Conservation (phyloP, 1,284 basidiomycete genomes). For the Trametes versicolor region DNA sequence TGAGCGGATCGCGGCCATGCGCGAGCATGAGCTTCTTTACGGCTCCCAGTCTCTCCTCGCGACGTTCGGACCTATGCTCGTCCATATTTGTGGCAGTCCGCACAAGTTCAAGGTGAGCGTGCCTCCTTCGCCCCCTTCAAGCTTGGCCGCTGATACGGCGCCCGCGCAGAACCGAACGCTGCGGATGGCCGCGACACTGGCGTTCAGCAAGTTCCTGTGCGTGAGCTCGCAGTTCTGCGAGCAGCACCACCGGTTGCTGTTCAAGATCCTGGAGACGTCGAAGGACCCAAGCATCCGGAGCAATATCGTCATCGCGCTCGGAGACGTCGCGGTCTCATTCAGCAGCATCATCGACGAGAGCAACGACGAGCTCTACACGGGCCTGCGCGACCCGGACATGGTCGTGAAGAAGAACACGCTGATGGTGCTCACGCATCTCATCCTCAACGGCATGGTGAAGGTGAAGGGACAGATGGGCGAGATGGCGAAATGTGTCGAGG, state of each 20-base stretch:
- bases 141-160: background rate
- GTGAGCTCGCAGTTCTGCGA: constrained; percentile 96
- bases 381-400: constrained; percentile 86
- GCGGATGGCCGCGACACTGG: constrained; percentile 87
- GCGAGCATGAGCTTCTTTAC: constrained; percentile 91
- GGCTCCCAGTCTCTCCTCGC: constrained; percentile 87
- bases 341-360: constrained; percentile 98
- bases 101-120: constrained; percentile 82
- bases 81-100: constrained; percentile 90
- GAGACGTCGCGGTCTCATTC: constrained; percentile 97
- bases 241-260: constrained; percentile 86
- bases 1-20: constrained; percentile 85
- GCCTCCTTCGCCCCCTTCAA: background rate
- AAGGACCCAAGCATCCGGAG: constrained; percentile 90
- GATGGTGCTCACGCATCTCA: constrained; percentile 98
- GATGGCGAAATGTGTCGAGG: constrained; percentile 99
- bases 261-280: constrained; percentile 94
- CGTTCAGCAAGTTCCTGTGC: constrained; percentile 97
- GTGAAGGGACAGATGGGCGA: constrained; percentile 99
- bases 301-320: constrained; percentile 97
- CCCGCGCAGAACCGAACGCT: constrained; percentile 81
- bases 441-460: constrained; percentile 99
- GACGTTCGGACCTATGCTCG: constrained; percentile 89
- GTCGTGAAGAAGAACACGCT: constrained; percentile 99
- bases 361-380: constrained; percentile 94